These are phyloP conservation scores for Styphnolobium japonicum DNA, from an alignment of 306 rosid species.

Conservation along the genomic window DNA sequence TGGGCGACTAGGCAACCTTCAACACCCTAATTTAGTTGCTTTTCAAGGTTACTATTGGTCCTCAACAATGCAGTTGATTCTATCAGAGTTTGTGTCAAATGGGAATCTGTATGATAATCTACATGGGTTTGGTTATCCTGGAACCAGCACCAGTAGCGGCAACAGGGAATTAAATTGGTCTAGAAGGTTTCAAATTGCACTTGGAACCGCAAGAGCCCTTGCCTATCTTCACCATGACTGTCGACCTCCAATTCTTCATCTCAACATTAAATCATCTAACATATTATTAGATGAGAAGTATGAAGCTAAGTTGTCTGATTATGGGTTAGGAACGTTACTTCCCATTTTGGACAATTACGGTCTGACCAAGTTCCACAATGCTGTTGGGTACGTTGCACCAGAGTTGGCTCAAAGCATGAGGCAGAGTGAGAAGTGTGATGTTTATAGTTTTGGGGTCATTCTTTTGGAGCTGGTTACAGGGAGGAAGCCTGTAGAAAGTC, in stretches of 20 bases:
- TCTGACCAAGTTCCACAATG: conserved; percentile 52
- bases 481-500: conserved; percentile 70
- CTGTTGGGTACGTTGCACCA: conserved; percentile 70
- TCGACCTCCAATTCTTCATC: conserved; percentile 65
- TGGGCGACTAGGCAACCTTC: conserved; percentile 51
- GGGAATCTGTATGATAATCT: conserved; percentile 65
- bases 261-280: conserved; percentile 70
- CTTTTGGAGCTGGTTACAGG: conserved; percentile 72
- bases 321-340: conserved; percentile 63
- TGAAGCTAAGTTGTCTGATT: conserved; percentile 63
- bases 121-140: conserved; percentile 45
- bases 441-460: conserved; percentile 66
- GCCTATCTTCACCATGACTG: conserved; percentile 79
- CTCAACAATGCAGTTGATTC: conserved; percentile 66
- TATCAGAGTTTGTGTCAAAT: conserved; percentile 55
- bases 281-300: conserved; percentile 56
- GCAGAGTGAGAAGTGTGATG: conserved; percentile 66
- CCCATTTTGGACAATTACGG: conserved; percentile 58
- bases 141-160: conserved; percentile 51
- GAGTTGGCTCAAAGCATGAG: conserved; percentile 64
- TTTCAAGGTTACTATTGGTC: conserved; percentile 80
- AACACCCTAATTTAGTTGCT: conserved; percentile 61
- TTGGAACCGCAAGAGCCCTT: conserved; percentile 64
- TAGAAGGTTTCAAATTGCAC: conserved; percentile 57
- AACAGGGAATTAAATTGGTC: conserved; percentile 52